A percentile compares a stretch with the other conserved stretches of the same genome.
These are phyloP conservation scores for Caryopteris hybrid DNA, from an alignment of 305 asterid genomes.

Conservation along the genomic window DNA sequence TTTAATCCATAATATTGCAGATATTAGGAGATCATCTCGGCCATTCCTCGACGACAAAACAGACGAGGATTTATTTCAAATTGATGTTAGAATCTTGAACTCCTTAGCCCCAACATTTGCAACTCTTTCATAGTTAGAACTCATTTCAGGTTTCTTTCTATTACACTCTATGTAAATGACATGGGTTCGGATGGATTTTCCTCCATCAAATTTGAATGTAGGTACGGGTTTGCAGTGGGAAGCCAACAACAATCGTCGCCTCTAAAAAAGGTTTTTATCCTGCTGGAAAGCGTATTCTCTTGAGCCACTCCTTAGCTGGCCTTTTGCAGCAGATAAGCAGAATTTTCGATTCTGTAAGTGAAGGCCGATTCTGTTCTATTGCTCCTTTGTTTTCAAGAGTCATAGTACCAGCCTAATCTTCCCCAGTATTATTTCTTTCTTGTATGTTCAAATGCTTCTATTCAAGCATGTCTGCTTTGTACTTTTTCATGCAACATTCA, in stretches of 20 bases:
- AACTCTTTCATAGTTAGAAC: background rate
- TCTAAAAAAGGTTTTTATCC: conserved; percentile 75
- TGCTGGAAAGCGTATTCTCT: conserved; percentile 58
- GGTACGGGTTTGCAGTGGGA: conserved; percentile 80
- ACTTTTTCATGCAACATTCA: background rate
- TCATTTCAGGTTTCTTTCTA: background rate
- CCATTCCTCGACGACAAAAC: conserved; percentile 72
- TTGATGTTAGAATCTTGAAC: conserved; percentile 60
- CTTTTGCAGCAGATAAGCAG: conserved; percentile 78
- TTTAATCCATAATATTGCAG: conserved; percentile 35
- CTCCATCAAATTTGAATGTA: conserved; percentile 20
- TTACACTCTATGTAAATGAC: background rate
- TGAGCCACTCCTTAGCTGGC: conserved; percentile 67
- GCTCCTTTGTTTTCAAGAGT: background rate
- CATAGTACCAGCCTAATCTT: background rate
- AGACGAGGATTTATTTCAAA: conserved; percentile 84
- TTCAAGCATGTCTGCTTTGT: background rate
- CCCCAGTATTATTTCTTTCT: background rate
- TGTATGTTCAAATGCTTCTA: background rate
- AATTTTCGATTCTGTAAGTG: conserved; percentile 66
- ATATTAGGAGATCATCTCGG: conserved; percentile 74
- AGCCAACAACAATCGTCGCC: conserved; percentile 80
- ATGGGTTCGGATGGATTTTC: background rate
- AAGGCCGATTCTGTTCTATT: background rate
- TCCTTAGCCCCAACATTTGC: conserved; percentile 5